These are phyloP conservation scores for Verticillium dahliae DNA, from an alignment of 2,329 filamentous ascomycete species.

Conservation along the genomic window DNA sequence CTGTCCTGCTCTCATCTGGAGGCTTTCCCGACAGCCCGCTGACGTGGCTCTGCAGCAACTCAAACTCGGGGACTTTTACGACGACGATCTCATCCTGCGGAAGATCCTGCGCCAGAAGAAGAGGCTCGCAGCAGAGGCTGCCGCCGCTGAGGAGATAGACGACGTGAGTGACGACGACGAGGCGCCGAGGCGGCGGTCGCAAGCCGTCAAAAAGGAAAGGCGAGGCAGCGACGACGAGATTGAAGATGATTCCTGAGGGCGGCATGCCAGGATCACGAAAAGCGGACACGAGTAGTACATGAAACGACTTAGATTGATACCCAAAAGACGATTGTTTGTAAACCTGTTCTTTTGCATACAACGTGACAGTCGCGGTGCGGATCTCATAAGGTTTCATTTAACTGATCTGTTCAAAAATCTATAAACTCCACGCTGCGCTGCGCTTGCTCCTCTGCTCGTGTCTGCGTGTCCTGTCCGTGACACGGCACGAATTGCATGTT, in stretches of 20 bases:
- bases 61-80: slow-evolving; percentile 43
- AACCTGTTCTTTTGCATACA: too few relatives aligned
- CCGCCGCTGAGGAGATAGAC: slow-evolving; percentile 29
- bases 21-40: not conserved
- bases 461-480: too few relatives aligned
- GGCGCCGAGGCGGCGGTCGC: not conserved
- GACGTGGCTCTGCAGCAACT: slow-evolving; percentile 33
- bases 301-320: not conserved
- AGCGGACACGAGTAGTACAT: not conserved
- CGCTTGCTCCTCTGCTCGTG: not conserved
- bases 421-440: not conserved
- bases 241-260: slow-evolving; percentile 5
- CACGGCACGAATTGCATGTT: not conserved
- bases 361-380: not conserved
- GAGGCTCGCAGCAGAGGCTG: slow-evolving; percentile 24
- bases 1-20: not conserved
- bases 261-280: not conserved
- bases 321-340: not conserved
- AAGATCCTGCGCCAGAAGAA: slow-evolving; percentile 47
- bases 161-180: not conserved
- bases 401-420: not conserved
- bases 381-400: not conserved
- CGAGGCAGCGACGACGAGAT: slow-evolving; percentile 7
- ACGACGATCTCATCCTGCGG: slow-evolving; percentile 49
- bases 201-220: not conserved